Evolutionary conservation across 176 grass and related monocot genomes (phyloP).

Genomic region (Musa troglodytarum): DNA sequence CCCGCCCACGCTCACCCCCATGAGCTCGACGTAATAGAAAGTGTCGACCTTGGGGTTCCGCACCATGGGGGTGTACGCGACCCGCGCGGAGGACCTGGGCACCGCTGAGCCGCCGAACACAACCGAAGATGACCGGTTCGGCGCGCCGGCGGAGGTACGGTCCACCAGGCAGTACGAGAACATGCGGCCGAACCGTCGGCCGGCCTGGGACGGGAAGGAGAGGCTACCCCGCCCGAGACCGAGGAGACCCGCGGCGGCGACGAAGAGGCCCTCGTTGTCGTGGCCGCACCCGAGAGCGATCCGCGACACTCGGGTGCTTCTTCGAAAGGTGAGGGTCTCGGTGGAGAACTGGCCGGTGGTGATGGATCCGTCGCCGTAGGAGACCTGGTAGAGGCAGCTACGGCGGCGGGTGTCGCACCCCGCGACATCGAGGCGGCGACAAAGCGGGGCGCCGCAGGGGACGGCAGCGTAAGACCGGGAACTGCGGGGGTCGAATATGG

Average conservation of each 20-base stretch:
- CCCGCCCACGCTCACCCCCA: slow-evolving; percentile 75
- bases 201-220: slow-evolving; percentile 74
- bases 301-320: slow-evolving; percentile 52
- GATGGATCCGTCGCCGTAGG: slow-evolving; percentile 87
- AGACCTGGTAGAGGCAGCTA: slow-evolving; percentile 83
- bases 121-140: slow-evolving; percentile 19
- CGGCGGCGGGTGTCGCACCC: slow-evolving; percentile 66
- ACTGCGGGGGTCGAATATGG: slow-evolving; percentile 56
- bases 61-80: slow-evolving; percentile 21
- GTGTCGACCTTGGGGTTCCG: slow-evolving; percentile 19
- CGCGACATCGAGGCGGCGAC: slow-evolving; percentile 54
- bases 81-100: slow-evolving; percentile 5
- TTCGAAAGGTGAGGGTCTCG: slow-evolving; percentile 71
- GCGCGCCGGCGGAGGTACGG: slow-evolving; percentile 20
- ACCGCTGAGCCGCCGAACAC: slow-evolving; percentile 13
- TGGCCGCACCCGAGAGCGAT: slow-evolving; percentile 81
- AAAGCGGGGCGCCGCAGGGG: slow-evolving; percentile 46
- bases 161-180: slow-evolving; percentile 54
- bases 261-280: slow-evolving; percentile 90
- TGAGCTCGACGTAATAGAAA: slow-evolving; percentile 27
- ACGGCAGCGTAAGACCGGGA: slow-evolving; percentile 60
- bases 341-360: slow-evolving; percentile 70
- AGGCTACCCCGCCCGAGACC: slow-evolving; percentile 72
- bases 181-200: slow-evolving; percentile 49
- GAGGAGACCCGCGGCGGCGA: slow-evolving; percentile 72